These are phyloP conservation scores for Aquilaria yunnanensis DNA, from an alignment of 345 rosid species.

Conservation along the genomic window DNA sequence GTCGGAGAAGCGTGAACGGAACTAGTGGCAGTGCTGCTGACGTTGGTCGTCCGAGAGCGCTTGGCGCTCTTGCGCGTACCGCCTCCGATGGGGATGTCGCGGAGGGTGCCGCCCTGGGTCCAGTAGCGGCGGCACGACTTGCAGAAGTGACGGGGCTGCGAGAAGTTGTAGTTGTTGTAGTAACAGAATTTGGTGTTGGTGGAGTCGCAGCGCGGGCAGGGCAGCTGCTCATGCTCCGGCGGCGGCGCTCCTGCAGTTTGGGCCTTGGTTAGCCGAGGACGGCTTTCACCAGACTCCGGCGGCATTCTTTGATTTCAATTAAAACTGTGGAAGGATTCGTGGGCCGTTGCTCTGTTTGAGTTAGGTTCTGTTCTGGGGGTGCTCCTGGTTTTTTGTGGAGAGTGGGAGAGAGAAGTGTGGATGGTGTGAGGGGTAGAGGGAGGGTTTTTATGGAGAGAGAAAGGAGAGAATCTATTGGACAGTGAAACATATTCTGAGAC, in stretches of 20 bases:
- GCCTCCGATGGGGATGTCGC: conserved; percentile 94
- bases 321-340: not conserved
- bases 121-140: conserved; percentile 96
- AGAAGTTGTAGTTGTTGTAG: conserved; percentile 93
- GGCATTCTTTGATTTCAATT: conserved; percentile 33
- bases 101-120: conserved; percentile 95
- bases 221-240: conserved; percentile 79
- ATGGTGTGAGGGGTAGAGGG: conserved; percentile 1
- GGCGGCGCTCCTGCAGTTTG: conserved; percentile 27
- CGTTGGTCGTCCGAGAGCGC: conserved; percentile 49
- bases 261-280: conserved; percentile 25
- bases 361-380: not conserved
- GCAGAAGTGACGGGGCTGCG: conserved; percentile 99
- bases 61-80: conserved; percentile 83
- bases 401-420: not conserved
- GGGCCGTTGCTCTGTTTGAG: not conserved
- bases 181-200: conserved; percentile 91
- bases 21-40: not conserved
- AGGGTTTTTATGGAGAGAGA: conserved; percentile 23
- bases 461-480: conserved; percentile 24
- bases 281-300: conserved; percentile 32
- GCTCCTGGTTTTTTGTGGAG: not conserved
- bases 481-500: conserved; percentile 27
- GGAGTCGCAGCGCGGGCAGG: conserved; percentile 94
- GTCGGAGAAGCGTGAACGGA: conserved; percentile 15